A percentile compares a stretch with the other conserved stretches of the same genome.
These are phyloP conservation scores for Ophiobolus disseminans DNA, from an alignment of 2,329 filamentous ascomycete genomes.

Conservation along the genomic window DNA sequence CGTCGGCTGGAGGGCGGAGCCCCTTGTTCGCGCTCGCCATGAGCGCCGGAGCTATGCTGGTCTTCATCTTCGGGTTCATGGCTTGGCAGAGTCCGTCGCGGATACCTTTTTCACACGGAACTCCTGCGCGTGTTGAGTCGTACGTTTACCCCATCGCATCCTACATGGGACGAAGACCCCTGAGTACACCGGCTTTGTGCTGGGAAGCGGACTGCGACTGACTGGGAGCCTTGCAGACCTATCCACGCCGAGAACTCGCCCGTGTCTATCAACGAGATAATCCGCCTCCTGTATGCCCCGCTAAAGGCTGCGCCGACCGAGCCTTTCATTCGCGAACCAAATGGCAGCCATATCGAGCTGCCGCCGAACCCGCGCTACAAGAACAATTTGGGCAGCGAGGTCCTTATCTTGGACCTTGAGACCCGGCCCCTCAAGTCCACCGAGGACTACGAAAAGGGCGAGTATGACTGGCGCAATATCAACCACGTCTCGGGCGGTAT, in stretches of 20 bases:
- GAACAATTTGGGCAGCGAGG: constrained; percentile 42
- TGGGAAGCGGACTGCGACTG: constrained; percentile 15
- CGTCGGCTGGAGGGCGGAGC: constrained; percentile 38
- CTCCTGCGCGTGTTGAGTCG: constrained; percentile 32
- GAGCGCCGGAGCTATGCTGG: constrained; percentile 38
- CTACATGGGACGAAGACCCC: constrained; percentile 1
- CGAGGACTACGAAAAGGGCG: constrained; percentile 38
- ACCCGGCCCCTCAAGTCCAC: constrained; percentile 43
- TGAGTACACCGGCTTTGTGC: background rate
- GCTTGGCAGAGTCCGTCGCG: constrained; percentile 41
- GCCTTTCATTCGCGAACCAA: constrained; percentile 40
- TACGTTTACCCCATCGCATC: constrained; percentile 21
- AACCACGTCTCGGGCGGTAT: constrained; percentile 47
- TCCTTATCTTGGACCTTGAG: constrained; percentile 47
- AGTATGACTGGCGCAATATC: constrained; percentile 47
- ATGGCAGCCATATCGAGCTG: constrained; percentile 39
- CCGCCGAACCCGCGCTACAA: constrained; percentile 41
- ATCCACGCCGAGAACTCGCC: constrained; percentile 30
- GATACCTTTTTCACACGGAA: constrained; percentile 29
- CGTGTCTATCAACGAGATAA: constrained; percentile 40
- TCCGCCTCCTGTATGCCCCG: constrained; percentile 41
- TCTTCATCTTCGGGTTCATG: constrained; percentile 46
- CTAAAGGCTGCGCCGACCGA: constrained; percentile 37
- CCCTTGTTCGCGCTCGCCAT: constrained; percentile 41
- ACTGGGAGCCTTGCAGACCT: constrained; percentile 24